These are phyloP conservation scores for Rhizophagus clarus DNA, from an alignment of 192 early-diverging fungal species.

Conservation along the genomic window DNA sequence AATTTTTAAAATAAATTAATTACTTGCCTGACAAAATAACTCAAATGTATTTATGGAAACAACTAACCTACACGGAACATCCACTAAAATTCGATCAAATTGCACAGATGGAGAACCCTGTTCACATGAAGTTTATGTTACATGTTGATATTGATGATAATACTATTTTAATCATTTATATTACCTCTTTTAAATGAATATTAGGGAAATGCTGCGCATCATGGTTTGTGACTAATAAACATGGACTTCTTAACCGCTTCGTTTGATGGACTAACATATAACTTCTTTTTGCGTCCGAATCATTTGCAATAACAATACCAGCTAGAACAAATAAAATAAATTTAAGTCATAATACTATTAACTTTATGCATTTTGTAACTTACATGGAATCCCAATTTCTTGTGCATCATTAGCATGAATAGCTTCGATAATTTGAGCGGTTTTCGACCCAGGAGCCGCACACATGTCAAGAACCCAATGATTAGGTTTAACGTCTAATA, in stretches of 20 bases:
- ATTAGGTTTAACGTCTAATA: conserved; percentile 86
- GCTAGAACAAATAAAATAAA: conserved; percentile 34
- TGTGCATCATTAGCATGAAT: conserved; percentile 63
- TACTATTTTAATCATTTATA: background rate
- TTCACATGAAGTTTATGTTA: background rate
- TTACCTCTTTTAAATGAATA: conserved; percentile 49
- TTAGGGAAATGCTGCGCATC: conserved; percentile 88
- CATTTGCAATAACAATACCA: conserved; percentile 96
- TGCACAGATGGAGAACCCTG: conserved; percentile 50
- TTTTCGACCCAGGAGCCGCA: conserved; percentile 98
- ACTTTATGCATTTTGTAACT: background rate
- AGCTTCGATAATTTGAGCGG: conserved; percentile 87
- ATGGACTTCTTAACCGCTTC: conserved; percentile 91
- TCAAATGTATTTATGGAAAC: background rate
- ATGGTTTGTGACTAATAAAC: conserved; percentile 94
- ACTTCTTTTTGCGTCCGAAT: conserved; percentile 86
- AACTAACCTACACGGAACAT: conserved; percentile 86
- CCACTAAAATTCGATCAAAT: conserved; percentile 96
- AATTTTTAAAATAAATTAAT: background rate
- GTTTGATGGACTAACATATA: conserved; percentile 96
- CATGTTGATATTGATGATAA: background rate
- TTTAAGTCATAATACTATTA: background rate
- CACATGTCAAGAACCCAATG: conserved; percentile 95
- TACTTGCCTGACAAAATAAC: background rate
- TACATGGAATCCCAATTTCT: conserved; percentile 55